A percentile compares a stretch with the other conserved stretches of the same genome.
These are phyloP conservation scores for Eucalyptus globulus DNA, from an alignment of 345 rosid genomes.

Conservation along the genomic window DNA sequence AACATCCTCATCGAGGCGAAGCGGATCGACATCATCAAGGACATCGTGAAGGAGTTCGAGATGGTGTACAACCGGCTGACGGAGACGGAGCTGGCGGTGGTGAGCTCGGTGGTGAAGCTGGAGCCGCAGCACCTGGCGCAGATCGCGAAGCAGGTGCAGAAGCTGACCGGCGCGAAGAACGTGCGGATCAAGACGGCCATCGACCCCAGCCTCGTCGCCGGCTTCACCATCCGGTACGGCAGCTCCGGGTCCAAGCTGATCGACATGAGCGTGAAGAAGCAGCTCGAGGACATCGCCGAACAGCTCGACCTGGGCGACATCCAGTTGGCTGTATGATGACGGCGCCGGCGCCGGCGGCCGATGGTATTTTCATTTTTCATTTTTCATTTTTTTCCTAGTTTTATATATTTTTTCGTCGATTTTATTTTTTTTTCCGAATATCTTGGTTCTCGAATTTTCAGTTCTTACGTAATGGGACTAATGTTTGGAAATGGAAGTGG, in stretches of 20 bases:
- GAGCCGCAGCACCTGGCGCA: slow-evolving; percentile 75
- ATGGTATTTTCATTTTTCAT: not conserved
- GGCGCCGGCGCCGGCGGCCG: not conserved
- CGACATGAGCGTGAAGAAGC: slow-evolving; percentile 95
- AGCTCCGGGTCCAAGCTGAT: slow-evolving; percentile 65
- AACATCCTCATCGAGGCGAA: slow-evolving; percentile 60
- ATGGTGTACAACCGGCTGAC: slow-evolving; percentile 48
- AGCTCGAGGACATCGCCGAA: slow-evolving; percentile 76
- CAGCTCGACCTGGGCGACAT: slow-evolving; percentile 77
- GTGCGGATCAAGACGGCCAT: slow-evolving; percentile 75
- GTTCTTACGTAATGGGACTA: not conserved
- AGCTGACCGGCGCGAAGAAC: slow-evolving; percentile 70
- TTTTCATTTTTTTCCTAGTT: not conserved
- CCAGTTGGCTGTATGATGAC: slow-evolving; percentile 20
- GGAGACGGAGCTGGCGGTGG: slow-evolving; percentile 68
- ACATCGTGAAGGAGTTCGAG: slow-evolving; percentile 74
- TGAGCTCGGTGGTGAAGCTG: slow-evolving; percentile 70
- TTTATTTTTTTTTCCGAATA: not conserved
- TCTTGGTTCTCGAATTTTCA: not conserved
- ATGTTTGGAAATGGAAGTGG: not conserved
- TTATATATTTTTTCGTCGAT: not conserved
- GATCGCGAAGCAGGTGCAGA: slow-evolving; percentile 93
- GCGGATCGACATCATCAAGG: slow-evolving; percentile 42
- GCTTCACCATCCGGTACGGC: slow-evolving; percentile 85
- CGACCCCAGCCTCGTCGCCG: slow-evolving; percentile 80